Evolutionary conservation across 1,284 basidiomycete genomes (phyloP).

Genomic region (Boletus mariae): DNA sequence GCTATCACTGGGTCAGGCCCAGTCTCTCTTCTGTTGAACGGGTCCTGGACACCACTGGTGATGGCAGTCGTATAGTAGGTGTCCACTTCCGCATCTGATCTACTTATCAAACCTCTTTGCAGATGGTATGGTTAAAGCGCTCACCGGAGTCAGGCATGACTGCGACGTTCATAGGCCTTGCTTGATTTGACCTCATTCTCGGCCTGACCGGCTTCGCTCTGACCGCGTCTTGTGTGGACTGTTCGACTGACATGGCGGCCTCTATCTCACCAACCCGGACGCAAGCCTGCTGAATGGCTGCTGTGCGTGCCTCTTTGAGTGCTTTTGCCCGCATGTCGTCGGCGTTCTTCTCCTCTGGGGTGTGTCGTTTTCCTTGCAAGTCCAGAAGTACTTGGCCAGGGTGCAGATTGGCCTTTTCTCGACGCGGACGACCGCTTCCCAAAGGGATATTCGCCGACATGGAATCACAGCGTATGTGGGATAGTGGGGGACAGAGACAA

Average conservation of each 20-base stretch:
- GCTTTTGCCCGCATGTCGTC: neutral
- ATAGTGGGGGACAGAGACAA: neutral
- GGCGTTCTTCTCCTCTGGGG: neutral
- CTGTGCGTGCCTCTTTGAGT: neutral
- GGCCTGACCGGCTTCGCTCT: neutral
- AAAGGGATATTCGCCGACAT: neutral
- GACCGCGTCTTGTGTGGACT: neutral
- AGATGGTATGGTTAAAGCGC: too few relatives aligned
- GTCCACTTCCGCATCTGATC: too few relatives aligned
- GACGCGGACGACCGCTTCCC: neutral
- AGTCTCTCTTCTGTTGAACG: too few relatives aligned
- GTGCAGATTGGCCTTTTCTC: neutral
- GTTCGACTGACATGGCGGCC: neutral
- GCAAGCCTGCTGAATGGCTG: neutral
- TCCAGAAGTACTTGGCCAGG: neutral
- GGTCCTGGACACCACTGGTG: too few relatives aligned
- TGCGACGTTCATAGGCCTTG: neutral
- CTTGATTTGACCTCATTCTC: neutral
- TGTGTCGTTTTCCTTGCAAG: neutral
- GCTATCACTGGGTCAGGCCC: too few relatives aligned
- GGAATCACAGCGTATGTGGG: neutral
- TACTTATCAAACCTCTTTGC: too few relatives aligned
- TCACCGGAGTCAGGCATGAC: too few relatives aligned
- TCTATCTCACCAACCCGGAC: neutral
- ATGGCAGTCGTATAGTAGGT: too few relatives aligned